phyloP scores from a whole-genome alignment of 306 rosid species.

The Coriaria nepalensis region DNA sequence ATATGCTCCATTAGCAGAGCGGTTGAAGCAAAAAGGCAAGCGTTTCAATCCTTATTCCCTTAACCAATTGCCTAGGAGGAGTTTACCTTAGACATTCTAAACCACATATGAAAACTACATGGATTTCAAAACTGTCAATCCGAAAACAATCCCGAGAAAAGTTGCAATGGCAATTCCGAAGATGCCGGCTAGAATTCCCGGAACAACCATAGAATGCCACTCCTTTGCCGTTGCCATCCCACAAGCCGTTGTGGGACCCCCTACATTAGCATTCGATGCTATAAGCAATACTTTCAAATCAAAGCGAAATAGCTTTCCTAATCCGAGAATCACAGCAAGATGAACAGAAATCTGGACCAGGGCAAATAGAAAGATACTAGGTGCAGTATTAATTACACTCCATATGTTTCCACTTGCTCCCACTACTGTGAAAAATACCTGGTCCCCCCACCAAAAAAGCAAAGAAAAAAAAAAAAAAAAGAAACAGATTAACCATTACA shows the following conservation, averaged over 20 bases:
- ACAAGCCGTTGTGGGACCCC: conserved; percentile 44
- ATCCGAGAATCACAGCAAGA: conserved; percentile 31
- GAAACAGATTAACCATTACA: neutral
- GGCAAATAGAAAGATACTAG: conserved; percentile 31
- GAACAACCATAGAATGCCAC: conserved; percentile 56
- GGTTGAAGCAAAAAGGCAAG: no score
- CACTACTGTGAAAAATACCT: conserved; percentile 39
- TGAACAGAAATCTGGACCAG: conserved; percentile 27
- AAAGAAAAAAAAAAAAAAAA: no score
- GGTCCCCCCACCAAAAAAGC: no score
- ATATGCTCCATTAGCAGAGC: no score
- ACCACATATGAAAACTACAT: no score
- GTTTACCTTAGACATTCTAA: no score
- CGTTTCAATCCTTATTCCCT: no score
- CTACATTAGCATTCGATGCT: conserved; percentile 46
- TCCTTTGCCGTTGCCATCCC: conserved; percentile 64
- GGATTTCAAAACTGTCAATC: conserved; percentile 26
- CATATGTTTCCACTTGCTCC: conserved; percentile 38
- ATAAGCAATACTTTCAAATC: conserved; percentile 29
- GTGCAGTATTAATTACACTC: conserved; percentile 33
- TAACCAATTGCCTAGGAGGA: no score
- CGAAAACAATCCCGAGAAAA: conserved; percentile 62
- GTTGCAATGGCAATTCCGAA: conserved; percentile 59
- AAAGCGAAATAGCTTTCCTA: conserved; percentile 31
- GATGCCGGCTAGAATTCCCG: conserved; percentile 72